Conservation (phyloP, 1,139 yeast species). For the Eremothecium sinecaudum region DNA sequence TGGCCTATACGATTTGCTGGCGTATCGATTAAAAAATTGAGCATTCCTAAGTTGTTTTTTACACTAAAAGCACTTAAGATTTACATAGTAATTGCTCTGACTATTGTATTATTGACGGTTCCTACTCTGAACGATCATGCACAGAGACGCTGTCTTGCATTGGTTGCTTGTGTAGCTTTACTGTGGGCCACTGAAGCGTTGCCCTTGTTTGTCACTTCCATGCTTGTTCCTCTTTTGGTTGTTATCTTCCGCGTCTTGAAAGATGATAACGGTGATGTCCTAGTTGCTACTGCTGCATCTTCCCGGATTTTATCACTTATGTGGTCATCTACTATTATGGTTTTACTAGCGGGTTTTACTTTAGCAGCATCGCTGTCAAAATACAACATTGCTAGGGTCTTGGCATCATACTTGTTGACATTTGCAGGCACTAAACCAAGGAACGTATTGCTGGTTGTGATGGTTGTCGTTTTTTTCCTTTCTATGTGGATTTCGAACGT, state of each 20-base stretch:
- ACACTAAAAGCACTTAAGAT: conserved; percentile 38
- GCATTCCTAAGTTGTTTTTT: conserved; percentile 34
- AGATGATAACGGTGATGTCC: conserved; percentile 42
- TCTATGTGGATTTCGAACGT: conserved; percentile 77
- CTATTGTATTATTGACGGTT: conserved; percentile 42
- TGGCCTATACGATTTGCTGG: conserved; percentile 34
- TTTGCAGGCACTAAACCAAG: conserved; percentile 61
- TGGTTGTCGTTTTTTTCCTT: conserved; percentile 58
- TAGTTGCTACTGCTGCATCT: conserved; percentile 48
- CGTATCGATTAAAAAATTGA: conserved; percentile 28
- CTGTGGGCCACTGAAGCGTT: conserved; percentile 69
- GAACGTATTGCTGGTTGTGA: conserved; percentile 50
- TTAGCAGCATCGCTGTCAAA: conserved; percentile 66
- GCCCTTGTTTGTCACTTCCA: conserved; percentile 59
- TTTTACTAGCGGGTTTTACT: conserved; percentile 63
- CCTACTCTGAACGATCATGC: conserved; percentile 51
- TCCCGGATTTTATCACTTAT: conserved; percentile 46
- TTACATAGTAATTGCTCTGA: conserved; percentile 37
- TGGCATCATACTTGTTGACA: conserved; percentile 56
- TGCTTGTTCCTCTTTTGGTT: conserved; percentile 49
- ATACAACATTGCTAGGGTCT: conserved; percentile 57
- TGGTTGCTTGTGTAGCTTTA: conserved; percentile 58
- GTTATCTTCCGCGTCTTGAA: conserved; percentile 50
- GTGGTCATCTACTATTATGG: conserved; percentile 71
- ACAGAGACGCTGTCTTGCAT: conserved; percentile 58